A percentile compares a stretch with the other conserved stretches of the same genome.
These are phyloP conservation scores for Fonsecaea multimorphosa DNA, from an alignment of 2,329 filamentous ascomycete genomes.

Conservation along the genomic window DNA sequence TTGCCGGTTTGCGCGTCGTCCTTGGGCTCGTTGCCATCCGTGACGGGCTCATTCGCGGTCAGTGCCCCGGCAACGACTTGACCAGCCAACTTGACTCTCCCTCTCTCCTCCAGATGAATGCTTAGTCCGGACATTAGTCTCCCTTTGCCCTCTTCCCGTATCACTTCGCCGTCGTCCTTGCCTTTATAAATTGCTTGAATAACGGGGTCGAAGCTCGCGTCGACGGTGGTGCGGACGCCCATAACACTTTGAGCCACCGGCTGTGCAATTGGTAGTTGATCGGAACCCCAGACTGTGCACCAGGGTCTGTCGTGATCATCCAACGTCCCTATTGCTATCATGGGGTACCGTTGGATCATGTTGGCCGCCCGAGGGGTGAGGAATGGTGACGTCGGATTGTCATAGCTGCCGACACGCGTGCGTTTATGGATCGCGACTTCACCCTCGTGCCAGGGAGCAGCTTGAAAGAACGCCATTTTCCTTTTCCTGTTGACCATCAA, in stretches of 20 bases:
- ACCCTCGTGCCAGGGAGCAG: conserved; percentile 64
- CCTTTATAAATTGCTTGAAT: conserved; percentile 65
- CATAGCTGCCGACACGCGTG: conserved; percentile 60
- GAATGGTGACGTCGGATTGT: conserved; percentile 71
- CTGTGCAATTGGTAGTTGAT: conserved; percentile 69
- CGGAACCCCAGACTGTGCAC: conserved; percentile 76
- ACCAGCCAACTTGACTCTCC: conserved; percentile 76
- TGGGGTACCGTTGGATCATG: conserved; percentile 66
- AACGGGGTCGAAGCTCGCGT: conserved; percentile 71
- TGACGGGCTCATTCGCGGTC: conserved; percentile 42
- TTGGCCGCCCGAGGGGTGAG: conserved; percentile 66
- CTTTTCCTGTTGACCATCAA: conserved; percentile 9
- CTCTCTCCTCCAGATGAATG: conserved; percentile 69
- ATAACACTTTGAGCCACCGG: conserved; percentile 67
- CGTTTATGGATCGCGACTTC: conserved; percentile 69
- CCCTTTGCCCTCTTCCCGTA: conserved; percentile 47
- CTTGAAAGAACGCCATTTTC: conserved; percentile 29
- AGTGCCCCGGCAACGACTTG: conserved; percentile 70
- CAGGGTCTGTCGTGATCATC: conserved; percentile 66
- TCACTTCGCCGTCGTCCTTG: conserved; percentile 52
- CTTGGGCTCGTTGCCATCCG: conserved; percentile 36
- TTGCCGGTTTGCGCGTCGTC: conserved; percentile 28
- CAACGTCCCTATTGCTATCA: conserved; percentile 75
- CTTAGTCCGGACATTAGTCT: conserved; percentile 67
- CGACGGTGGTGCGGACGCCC: conserved; percentile 67